Conservation (phyloP, 2,329 filamentous ascomycete genomes). For the Onygena corvina region DNA sequence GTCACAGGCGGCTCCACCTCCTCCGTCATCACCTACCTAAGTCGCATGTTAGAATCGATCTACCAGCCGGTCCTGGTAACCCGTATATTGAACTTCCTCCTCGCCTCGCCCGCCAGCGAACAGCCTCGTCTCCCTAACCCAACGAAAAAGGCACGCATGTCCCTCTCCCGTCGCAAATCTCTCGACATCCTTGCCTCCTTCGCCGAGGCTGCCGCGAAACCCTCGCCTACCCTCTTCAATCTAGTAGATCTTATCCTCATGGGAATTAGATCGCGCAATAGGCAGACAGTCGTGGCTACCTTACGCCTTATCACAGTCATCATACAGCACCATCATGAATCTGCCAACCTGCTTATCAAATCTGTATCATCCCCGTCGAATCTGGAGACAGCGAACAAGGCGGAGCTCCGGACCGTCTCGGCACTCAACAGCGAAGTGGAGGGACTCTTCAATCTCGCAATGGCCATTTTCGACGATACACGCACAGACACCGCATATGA, state of each 20-base stretch:
- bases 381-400: neutral
- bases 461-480: slow-evolving; percentile 28
- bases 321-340: slow-evolving; percentile 73
- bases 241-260: slow-evolving; percentile 81
- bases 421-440: slow-evolving; percentile 32
- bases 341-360: slow-evolving; percentile 59
- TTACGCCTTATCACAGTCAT: slow-evolving; percentile 78
- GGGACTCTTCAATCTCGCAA: slow-evolving; percentile 29
- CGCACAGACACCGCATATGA: slow-evolving; percentile 34
- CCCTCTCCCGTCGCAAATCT: slow-evolving; percentile 65
- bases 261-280: slow-evolving; percentile 69
- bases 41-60: slow-evolving; percentile 77
- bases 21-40: slow-evolving; percentile 85
- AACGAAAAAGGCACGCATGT: slow-evolving; percentile 49
- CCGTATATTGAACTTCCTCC: slow-evolving; percentile 80
- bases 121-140: slow-evolving; percentile 28
- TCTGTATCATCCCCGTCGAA: slow-evolving; percentile 27
- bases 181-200: slow-evolving; percentile 74
- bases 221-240: slow-evolving; percentile 83
- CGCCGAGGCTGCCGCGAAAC: slow-evolving; percentile 58
- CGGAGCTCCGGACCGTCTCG: slow-evolving; percentile 26
- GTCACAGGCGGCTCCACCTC: slow-evolving; percentile 94
- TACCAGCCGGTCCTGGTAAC: slow-evolving; percentile 92
- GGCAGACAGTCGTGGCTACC: slow-evolving; percentile 81
- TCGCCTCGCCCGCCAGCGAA: slow-evolving; percentile 53